A percentile compares a stretch with the other conserved stretches of the same genome.
Evolutionary conservation across 306 rosid genomes (phyloP).

Genomic region (Sindora glabra): DNA sequence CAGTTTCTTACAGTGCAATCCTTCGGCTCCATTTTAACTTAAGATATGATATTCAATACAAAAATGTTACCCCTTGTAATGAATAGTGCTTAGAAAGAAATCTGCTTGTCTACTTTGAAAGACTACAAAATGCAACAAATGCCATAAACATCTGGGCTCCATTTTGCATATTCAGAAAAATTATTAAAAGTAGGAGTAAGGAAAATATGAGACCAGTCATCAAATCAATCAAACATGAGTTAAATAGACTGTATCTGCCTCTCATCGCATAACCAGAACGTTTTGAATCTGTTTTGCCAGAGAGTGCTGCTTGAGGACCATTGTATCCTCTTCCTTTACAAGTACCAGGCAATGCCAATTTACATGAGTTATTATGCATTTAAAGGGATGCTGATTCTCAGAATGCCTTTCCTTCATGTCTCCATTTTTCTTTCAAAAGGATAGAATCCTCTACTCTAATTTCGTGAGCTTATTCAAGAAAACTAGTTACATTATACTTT

Average conservation of each 20-base stretch:
- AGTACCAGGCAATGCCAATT: conserved; percentile 57
- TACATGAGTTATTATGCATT: conserved; percentile 55
- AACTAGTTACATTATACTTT: conserved; percentile 55
- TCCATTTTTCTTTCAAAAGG: conserved; percentile 39
- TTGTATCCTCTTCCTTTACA: conserved; percentile 66
- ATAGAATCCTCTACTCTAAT: conserved; percentile 41
- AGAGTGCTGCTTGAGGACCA: conserved; percentile 22
- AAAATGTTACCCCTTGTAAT: too few relatives aligned
- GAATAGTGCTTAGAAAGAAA: too few relatives aligned
- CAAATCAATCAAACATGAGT: conserved; percentile 16
- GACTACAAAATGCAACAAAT: not conserved
- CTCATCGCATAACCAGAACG: conserved; percentile 23
- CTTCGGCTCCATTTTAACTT: too few relatives aligned
- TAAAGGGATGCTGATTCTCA: conserved; percentile 33
- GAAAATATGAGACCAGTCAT: not conserved
- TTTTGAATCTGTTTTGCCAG: conserved; percentile 24
- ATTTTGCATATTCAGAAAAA: conserved; percentile 4
- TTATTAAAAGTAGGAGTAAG: not conserved
- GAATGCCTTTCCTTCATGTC: conserved; percentile 30
- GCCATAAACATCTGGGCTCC: not conserved
- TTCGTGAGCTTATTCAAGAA: conserved; percentile 33
- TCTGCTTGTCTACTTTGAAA: too few relatives aligned
- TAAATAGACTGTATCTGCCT: conserved; percentile 20
- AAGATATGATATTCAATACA: too few relatives aligned
- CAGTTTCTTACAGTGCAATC: too few relatives aligned